Percentiles rank a stretch among this genome's conserved stretches.
These are phyloP conservation scores for Komagataella phaffii DNA, from an alignment of 805 yeast species.

Conservation along the genomic window DNA sequence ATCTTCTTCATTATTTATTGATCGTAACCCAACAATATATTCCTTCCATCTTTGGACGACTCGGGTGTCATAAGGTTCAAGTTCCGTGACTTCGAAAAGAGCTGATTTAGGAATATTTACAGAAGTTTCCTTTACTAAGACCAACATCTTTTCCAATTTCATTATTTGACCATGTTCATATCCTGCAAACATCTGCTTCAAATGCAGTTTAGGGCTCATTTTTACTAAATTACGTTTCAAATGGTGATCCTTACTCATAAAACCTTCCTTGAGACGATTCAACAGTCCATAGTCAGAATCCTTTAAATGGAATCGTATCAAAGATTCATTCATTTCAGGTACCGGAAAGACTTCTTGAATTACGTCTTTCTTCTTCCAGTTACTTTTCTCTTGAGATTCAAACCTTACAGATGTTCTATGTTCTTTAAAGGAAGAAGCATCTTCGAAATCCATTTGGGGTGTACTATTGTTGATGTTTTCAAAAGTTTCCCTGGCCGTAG, in stretches of 20 bases:
- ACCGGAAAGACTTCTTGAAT: background rate
- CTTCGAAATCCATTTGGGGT: background rate
- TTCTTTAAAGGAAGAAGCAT: background rate
- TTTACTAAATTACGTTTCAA: background rate
- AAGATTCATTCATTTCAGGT: background rate
- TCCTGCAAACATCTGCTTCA: background rate
- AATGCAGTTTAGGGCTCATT: background rate
- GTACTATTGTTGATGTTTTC: background rate
- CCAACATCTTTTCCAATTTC: constrained; percentile 55
- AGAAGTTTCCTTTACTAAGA: constrained; percentile 33
- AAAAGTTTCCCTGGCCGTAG: background rate
- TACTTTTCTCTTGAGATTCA: background rate
- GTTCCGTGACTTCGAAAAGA: constrained; percentile 14
- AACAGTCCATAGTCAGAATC: background rate
- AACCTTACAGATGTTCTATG: background rate
- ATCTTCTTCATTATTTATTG: constrained; percentile 32
- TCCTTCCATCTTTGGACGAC: constrained; percentile 71
- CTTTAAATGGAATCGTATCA: background rate
- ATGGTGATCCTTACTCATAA: background rate
- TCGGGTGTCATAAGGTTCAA: constrained; percentile 37
- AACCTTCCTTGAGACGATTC: background rate
- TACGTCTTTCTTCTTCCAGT: background rate
- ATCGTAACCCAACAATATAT: constrained; percentile 56
- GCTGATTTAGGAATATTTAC: background rate
- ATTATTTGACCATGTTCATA: constrained; percentile 47